A percentile compares a stretch with the other conserved stretches of the same genome.
These are phyloP conservation scores for Amphibolis antarctica DNA, from an alignment of 106 monocot genomes.

Conservation along the genomic window DNA sequence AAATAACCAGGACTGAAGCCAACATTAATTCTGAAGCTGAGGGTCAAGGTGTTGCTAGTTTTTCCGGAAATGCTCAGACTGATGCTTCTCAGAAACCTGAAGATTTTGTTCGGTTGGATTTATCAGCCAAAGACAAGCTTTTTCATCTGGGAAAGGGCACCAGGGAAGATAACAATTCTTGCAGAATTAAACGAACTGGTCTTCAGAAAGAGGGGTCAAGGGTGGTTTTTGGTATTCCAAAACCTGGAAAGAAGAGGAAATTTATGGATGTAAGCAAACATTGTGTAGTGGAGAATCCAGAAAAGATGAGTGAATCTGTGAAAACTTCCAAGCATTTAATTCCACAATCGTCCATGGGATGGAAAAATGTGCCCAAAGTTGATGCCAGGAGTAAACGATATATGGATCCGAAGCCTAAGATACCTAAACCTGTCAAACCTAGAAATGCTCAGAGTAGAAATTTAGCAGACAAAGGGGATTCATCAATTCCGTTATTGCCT, in stretches of 20 bases:
- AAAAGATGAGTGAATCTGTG: conserved; percentile 28
- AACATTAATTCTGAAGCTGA: conserved; percentile 18
- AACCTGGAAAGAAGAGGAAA: conserved; percentile 89
- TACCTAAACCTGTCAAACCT: conserved; percentile 33
- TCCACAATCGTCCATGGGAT: conserved; percentile 57
- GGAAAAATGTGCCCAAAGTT: too few species aligned
- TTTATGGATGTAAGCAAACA: conserved; percentile 99
- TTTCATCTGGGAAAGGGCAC: conserved; percentile 59
- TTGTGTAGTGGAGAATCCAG: conserved; percentile 49
- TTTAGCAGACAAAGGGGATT: conserved; percentile 27
- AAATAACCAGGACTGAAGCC: conserved; percentile 26
- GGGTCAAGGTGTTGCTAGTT: conserved; percentile 14
- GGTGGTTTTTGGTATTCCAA: conserved; percentile 88
- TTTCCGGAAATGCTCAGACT: conserved; percentile 4
- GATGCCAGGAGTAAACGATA: conserved; percentile 36
- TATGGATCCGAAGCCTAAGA: conserved; percentile 27
- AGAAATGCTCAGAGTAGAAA: conserved; percentile 19
- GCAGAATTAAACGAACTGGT: conserved; percentile 39
- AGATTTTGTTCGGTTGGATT: conserved; percentile 26
- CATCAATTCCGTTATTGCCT: conserved; percentile 4
- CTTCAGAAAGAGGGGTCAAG: conserved; percentile 64
- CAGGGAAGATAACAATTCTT: conserved; percentile 27
- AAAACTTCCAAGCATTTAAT: conserved; percentile 54
- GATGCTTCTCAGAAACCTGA: conserved; percentile 27
- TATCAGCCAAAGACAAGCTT: conserved; percentile 51